These are phyloP conservation scores for Secale cereale DNA, from an alignment of 176 grass and related monocot genomes.

Conservation along the genomic window DNA sequence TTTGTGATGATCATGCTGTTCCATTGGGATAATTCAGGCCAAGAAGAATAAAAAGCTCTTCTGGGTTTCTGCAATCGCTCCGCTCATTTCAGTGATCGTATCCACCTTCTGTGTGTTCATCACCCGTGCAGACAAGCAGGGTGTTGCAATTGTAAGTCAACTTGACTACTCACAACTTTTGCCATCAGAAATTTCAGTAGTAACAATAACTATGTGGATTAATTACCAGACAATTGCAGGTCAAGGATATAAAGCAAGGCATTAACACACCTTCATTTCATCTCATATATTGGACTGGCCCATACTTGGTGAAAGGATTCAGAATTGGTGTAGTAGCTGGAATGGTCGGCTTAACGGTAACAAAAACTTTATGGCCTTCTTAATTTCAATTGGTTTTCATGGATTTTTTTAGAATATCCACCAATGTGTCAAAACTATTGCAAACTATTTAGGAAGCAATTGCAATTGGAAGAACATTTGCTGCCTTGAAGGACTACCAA, in stretches of 20 bases:
- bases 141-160: conserved; percentile 72
- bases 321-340: conserved; percentile 65
- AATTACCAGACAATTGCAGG: conserved; percentile 39
- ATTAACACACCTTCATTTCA: conserved; percentile 69
- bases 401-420: neutral
- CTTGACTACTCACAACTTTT: neutral
- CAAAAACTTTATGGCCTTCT: neutral
- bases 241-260: conserved; percentile 67
- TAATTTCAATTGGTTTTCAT: neutral
- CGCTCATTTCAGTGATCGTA: conserved; percentile 73
- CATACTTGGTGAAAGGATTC: conserved; percentile 55
- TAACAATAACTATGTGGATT: neutral
- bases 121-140: conserved; percentile 82
- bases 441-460: conserved; percentile 73
- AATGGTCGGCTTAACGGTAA: conserved; percentile 83
- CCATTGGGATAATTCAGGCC: conserved; percentile 47
- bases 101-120: conserved; percentile 84
- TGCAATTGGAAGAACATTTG: conserved; percentile 96
- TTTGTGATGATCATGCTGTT: neutral
- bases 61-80: conserved; percentile 85
- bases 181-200: neutral
- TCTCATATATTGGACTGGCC: conserved; percentile 56
- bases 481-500: conserved; percentile 73
- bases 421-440: neutral
- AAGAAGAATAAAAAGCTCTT: conserved; percentile 79